Evolutionary conservation across 805 yeast genomes (phyloP).

Genomic region (Tanozyma kutaoensis): DNA sequence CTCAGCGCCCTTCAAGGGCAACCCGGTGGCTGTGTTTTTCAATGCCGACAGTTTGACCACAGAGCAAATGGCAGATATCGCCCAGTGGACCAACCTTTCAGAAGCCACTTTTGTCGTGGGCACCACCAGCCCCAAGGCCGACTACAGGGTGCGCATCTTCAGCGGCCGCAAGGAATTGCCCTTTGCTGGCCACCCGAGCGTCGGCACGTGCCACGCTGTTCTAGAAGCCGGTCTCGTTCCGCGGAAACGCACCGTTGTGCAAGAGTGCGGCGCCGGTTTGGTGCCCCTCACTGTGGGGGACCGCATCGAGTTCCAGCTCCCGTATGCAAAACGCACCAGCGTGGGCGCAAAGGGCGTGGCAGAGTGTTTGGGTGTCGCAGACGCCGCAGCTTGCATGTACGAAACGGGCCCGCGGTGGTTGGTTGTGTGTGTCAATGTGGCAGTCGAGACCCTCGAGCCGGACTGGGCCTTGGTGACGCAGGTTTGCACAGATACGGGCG

Average conservation of each 20-base stretch:
- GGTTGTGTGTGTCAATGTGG: slow-evolving; percentile 15
- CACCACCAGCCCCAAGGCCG: slow-evolving; percentile 24
- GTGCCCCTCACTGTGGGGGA: slow-evolving; percentile 15
- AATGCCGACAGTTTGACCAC: slow-evolving; percentile 23
- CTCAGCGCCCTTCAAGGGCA: slow-evolving; percentile 27
- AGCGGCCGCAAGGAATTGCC: slow-evolving; percentile 35
- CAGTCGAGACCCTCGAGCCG: slow-evolving; percentile 19
- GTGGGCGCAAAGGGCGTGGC: slow-evolving; percentile 3
- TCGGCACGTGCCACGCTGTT: slow-evolving; percentile 38
- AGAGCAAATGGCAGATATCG: slow-evolving; percentile 31
- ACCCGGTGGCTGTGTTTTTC: slow-evolving; percentile 42
- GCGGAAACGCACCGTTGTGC: slow-evolving; percentile 15
- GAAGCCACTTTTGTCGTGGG: slow-evolving; percentile 41
- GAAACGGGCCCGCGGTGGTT: slow-evolving; percentile 38
- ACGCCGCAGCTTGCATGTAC: slow-evolving; percentile 12
- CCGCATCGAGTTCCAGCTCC: slow-evolving; percentile 15
- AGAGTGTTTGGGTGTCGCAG: slow-evolving; percentile 2
- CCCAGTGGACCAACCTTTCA: slow-evolving; percentile 49
- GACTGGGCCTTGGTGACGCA: slow-evolving; percentile 11
- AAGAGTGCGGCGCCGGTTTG: slow-evolving; percentile 33
- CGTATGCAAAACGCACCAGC: slow-evolving; percentile 5
- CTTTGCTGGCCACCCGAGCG: slow-evolving; percentile 55
- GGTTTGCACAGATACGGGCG: slow-evolving; percentile 6
- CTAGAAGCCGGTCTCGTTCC: slow-evolving; percentile 22
- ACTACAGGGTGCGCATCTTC: slow-evolving; percentile 38